Base-by-base conservation (phyloP, 2,329 filamentous ascomycete species). In the Clonostachys chloroleuca region DNA sequence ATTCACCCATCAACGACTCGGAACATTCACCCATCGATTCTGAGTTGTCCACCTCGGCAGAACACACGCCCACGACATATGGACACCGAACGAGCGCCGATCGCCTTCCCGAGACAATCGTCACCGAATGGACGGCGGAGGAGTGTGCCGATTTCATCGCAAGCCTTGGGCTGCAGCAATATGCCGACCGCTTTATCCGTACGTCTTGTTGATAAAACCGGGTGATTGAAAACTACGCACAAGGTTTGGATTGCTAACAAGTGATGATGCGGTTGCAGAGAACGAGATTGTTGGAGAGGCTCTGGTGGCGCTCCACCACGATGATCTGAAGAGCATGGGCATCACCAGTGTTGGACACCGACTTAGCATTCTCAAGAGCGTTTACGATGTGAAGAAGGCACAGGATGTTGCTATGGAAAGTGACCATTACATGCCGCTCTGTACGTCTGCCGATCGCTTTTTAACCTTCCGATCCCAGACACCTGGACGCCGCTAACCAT, bases 271-370 rank as follows among this genome's bases (percentile, higher is more conserved):
- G 39, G 34, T 33, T 48, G 45, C 64, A 94, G 94, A 96, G 60
- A 95, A 99, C 62, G 91, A 90, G 53, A 95, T 99, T 57, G 86
- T 92, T 36, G 94, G 94, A 54, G 91, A 97, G 64, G 92, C 89
- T 45, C 74, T 99, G 52, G 83, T 96, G 48, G 89, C 89, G 39
- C 73, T 99, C 53, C 86, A 88, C 53, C 94, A 97, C 63, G 89
- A 95, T 48, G 92, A 97, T 63, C 74, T 99, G 58, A 96, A 95
- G 68, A 90, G 95, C 62, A 92, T 97, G 84, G 92, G 92, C 43
- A 88, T 99, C 54, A 75, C 77, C 52, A 97, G 92, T 69, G 90
- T 96, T 43, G 94, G 94, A 39, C 94, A 99, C 70, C 86, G 94
- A 50, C 76, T 99, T 58, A 95, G 91, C 18, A 95, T 99, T 49